Evolutionary conservation across 2,329 filamentous ascomycete genomes (phyloP).

Genomic region (Stachybotrys chartarum): DNA sequence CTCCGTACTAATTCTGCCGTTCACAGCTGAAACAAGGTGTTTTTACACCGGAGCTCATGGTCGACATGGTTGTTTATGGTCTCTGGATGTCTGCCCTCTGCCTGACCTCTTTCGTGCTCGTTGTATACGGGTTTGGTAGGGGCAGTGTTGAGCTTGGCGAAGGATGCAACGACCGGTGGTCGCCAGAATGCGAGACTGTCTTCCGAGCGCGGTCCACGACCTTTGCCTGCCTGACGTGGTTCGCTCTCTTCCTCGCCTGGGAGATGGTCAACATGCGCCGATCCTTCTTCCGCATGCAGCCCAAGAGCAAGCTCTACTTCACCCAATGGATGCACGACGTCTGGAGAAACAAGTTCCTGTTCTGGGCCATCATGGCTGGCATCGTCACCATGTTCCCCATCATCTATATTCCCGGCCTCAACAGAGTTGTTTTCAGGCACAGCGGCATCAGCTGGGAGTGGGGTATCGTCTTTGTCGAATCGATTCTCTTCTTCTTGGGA

Average conservation of each 20-base stretch:
- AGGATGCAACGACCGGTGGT: slow-evolving; percentile 53
- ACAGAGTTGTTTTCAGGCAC: slow-evolving; percentile 50
- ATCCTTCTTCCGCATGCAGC: slow-evolving; percentile 67
- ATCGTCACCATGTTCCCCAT: slow-evolving; percentile 39
- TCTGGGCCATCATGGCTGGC: slow-evolving; percentile 47
- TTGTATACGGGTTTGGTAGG: slow-evolving; percentile 42
- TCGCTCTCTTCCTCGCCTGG: slow-evolving; percentile 68
- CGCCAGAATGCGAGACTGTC: slow-evolving; percentile 46
- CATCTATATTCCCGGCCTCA: slow-evolving; percentile 52
- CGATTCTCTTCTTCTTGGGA: slow-evolving; percentile 49
- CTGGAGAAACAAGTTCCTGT: slow-evolving; percentile 66
- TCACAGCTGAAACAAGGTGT: slow-evolving; percentile 40
- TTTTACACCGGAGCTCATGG: slow-evolving; percentile 56
- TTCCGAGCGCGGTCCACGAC: slow-evolving; percentile 66
- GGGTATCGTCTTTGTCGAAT: slow-evolving; percentile 48
- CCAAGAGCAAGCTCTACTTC: slow-evolving; percentile 50
- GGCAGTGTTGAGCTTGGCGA: slow-evolving; percentile 43
- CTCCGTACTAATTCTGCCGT: background rate
- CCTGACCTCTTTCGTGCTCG: slow-evolving; percentile 42
- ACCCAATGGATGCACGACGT: slow-evolving; percentile 60
- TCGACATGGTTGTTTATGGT: slow-evolving; percentile 62
- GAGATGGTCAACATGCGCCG: slow-evolving; percentile 65
- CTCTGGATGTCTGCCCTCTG: slow-evolving; percentile 59
- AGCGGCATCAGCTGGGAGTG: slow-evolving; percentile 53
- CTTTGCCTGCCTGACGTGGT: slow-evolving; percentile 68